Evolutionary conservation across 768 basidiomycete species (phyloP), one percentile per base, ranked within the genome.

Genomic region (Boletus barrowsii): DNA sequence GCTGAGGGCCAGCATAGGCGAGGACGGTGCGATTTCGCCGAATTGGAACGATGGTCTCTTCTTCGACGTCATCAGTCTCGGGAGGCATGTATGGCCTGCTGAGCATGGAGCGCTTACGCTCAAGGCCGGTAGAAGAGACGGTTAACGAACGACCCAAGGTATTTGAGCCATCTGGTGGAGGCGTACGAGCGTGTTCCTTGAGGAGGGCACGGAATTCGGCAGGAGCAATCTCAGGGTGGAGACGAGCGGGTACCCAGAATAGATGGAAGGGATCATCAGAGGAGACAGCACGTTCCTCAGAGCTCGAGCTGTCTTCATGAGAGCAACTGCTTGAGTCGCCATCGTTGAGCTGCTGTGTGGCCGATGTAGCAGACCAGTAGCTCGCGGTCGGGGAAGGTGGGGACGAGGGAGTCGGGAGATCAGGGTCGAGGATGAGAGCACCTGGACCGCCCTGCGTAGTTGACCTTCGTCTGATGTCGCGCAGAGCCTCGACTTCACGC

Each of bases 211-310:
- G 83, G 72, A 99, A 99, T 71, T 98, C 94, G 44, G 86, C 88
- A 22, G 97, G 97, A 0, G 95, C 96, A 65, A 99, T 90, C 76
- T 99, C 97, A 30, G 97, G 97, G 69, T 98, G 97, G 35, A 98
- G 78, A 54, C 88, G 83, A 15, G 97, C 97, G 49, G 97, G 97
- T 29, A 99, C 93, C 97, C 97, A 99, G 79, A 98, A 98, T 59
- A 98, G 83, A 71, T 93, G 89, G 64, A 87, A 86, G 3, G 90
- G 87, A 74, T 96, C 91, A 62, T 90, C 86, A 37, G 79, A 69
- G 20, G 65, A n/a, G n/a, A 41, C 11, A 9, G 40, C 51, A 47
- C 62, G 69, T 24, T 70, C 71, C 48, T 72, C 71, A 15, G 71
- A 72, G 63, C 66, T 72, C 60, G 71, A 67, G 62, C 65, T 68